Evolutionary conservation across 202 grass and related monocot species (phyloP), one percentile per base, ranked within the genome.

Genomic region (Alloteropsis angusta): DNA sequence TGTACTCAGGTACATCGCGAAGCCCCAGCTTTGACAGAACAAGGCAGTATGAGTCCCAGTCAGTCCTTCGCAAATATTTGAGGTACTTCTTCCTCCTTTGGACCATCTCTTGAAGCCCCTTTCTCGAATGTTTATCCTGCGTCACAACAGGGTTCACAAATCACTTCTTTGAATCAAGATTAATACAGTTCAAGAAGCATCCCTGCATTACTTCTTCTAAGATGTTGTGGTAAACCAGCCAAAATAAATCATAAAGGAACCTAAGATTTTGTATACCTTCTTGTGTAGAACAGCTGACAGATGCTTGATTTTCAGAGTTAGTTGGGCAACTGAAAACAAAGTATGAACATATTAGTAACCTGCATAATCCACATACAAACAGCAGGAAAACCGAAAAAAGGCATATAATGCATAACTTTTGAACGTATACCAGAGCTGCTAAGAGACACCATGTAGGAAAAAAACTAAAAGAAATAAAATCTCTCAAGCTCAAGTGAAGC

Each of bases 291-390:
- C 82, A 47, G 86, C 15, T 22, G 92, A 93, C 34, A 99, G 65
- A 82, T 93, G 86, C 90, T 99, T 96, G 68, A 99, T 99, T 93
- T 99, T 99, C 59, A 93, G 84, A 60, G 92, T 99, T 17, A 96
- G 54, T 76, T 93, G 89, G 59, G 96, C 92, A 50, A 99, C 96
- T 96, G 79, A 28, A 91, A 84, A 82, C 67, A 16, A 80, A 83
- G 78, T 13, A 79, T 17, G 61, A 6, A 3, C 15, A 69, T 52
- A 22, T 88, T 34, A 88, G 65, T 72, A 19, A 58, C 26, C 71
- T 41, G 38, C 53, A 80, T 9, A 11, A 55, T 45, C 2, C 59
- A 70, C n/a, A 43, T 21, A 67, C 2, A 60, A 9, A 68, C 45
- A 6, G 30, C 42, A 60, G 21, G 13, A 72, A 50, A 84, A 17